Percentiles rank a stretch among this genome's conserved stretches.
Conservation (phyloP, 768 basidiomycete species). For the Galerina sulciceps region DNA sequence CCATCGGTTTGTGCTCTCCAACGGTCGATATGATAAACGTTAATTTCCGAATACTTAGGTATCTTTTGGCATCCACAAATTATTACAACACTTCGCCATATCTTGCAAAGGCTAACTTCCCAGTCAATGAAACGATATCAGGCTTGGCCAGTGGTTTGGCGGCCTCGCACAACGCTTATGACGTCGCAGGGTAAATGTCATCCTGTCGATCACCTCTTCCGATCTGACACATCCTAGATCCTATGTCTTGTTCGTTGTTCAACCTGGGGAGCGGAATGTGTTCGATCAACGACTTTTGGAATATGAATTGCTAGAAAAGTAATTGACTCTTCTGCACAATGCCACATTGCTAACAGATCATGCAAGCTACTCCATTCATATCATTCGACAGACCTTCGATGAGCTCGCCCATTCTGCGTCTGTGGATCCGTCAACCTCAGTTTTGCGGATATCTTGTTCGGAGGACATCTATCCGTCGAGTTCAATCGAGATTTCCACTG, state of each 20-base stretch:
- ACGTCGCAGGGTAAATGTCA: constrained; percentile 49
- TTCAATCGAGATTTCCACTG: constrained; percentile 74
- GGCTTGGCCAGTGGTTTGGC: constrained; percentile 79
- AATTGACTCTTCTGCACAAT: constrained; percentile 15
- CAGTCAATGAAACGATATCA: constrained; percentile 70
- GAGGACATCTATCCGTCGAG: constrained; percentile 33
- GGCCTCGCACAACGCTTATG: constrained; percentile 79
- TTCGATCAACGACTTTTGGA: constrained; percentile 93
- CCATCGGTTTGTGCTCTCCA: constrained; percentile 62
- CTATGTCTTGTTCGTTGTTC: constrained; percentile 85
- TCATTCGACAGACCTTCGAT: constrained; percentile 76
- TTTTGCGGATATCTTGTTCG: constrained; percentile 45
- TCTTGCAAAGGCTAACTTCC: constrained; percentile 62
- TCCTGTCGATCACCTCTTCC: neutral
- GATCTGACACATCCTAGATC: constrained; percentile 33
- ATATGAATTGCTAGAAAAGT: constrained; percentile 84
- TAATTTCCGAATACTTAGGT: constrained; percentile 44
- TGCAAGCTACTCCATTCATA: constrained; percentile 71
- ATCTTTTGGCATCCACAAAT: constrained; percentile 64
- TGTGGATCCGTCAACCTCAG: constrained; percentile 49
- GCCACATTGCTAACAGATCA: neutral
- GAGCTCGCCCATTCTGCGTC: constrained; percentile 65
- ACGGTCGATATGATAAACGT: neutral
- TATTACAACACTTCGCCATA: constrained; percentile 67
- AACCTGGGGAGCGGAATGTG: constrained; percentile 87